These are phyloP conservation scores for Leishmania amazonensis DNA, from an alignment of 208 protist species.

Conservation along the genomic window DNA sequence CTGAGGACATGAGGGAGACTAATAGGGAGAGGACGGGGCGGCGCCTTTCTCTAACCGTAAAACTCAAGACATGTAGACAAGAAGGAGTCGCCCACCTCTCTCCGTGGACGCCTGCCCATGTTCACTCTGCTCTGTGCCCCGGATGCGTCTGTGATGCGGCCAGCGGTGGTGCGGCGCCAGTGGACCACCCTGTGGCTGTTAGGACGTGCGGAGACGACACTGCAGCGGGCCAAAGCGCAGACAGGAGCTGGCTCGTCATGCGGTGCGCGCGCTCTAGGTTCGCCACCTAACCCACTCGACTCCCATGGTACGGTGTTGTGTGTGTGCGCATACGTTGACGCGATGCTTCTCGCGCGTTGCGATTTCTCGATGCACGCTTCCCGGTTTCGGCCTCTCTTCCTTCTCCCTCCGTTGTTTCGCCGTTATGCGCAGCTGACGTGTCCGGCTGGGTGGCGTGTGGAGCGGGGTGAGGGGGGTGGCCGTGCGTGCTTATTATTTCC, in stretches of 20 bases:
- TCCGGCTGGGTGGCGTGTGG: neutral
- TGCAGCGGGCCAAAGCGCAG: neutral
- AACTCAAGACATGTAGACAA: neutral
- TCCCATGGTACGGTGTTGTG: neutral
- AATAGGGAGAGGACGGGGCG: neutral
- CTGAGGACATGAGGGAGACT: neutral
- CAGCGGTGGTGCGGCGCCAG: neutral
- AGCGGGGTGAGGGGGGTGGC: neutral
- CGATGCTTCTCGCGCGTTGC: neutral
- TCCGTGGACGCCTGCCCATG: neutral
- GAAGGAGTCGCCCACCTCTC: neutral
- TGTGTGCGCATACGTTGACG: neutral
- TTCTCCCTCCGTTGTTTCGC: neutral
- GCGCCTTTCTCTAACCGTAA: neutral
- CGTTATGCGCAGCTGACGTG: neutral
- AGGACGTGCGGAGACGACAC: neutral
- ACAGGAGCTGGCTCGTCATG: neutral
- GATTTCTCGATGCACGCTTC: neutral
- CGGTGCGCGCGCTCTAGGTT: neutral
- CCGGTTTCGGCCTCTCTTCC: neutral
- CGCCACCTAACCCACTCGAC: neutral
- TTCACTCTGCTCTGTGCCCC: neutral
- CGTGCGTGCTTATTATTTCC: neutral
- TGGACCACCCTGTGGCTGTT: neutral
- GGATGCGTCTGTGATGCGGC: neutral